These are phyloP conservation scores for Tolypocladium amazonense DNA, from an alignment of 2,329 filamentous ascomycete species.

Conservation along the genomic window DNA sequence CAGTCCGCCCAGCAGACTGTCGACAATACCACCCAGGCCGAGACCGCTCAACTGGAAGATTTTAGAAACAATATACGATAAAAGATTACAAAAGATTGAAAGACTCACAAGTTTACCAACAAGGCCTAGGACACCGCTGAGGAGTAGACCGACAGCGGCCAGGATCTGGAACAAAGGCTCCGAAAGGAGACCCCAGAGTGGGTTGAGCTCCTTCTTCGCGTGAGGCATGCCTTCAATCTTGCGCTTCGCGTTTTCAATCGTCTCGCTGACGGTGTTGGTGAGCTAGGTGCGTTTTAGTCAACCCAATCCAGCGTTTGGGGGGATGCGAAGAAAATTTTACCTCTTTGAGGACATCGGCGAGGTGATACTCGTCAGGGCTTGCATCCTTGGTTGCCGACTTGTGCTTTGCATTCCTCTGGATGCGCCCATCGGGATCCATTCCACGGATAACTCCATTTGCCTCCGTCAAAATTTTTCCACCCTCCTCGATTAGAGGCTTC, in stretches of 20 bases:
- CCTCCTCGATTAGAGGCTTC: conserved; percentile 82
- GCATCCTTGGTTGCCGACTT: conserved; percentile 59
- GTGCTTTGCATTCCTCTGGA: conserved; percentile 75
- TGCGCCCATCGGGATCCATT: conserved; percentile 79
- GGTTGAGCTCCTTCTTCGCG: conserved; percentile 90
- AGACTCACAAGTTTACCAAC: conserved; percentile 58
- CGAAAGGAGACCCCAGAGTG: conserved; percentile 70
- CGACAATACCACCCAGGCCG: conserved; percentile 71
- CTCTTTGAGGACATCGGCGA: conserved; percentile 79
- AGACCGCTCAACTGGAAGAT: conserved; percentile 53
- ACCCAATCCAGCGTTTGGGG: not conserved
- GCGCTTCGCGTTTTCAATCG: conserved; percentile 80
- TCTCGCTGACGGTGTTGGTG: conserved; percentile 68
- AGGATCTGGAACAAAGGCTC: conserved; percentile 91
- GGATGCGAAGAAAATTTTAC: conserved; percentile 15
- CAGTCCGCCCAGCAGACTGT: conserved; percentile 65
- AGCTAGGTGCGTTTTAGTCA: conserved; percentile 31
- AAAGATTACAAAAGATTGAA: not conserved
- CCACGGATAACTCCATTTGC: conserved; percentile 79
- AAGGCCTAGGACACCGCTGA: conserved; percentile 74
- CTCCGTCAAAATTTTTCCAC: conserved; percentile 69
- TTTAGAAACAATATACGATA: conserved; percentile 3
- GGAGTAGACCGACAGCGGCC: conserved; percentile 72
- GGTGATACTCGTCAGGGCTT: conserved; percentile 65
- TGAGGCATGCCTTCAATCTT: conserved; percentile 87